Conservation (phyloP, 2,329 filamentous ascomycete genomes). For the Albifimbria verrucaria region DNA sequence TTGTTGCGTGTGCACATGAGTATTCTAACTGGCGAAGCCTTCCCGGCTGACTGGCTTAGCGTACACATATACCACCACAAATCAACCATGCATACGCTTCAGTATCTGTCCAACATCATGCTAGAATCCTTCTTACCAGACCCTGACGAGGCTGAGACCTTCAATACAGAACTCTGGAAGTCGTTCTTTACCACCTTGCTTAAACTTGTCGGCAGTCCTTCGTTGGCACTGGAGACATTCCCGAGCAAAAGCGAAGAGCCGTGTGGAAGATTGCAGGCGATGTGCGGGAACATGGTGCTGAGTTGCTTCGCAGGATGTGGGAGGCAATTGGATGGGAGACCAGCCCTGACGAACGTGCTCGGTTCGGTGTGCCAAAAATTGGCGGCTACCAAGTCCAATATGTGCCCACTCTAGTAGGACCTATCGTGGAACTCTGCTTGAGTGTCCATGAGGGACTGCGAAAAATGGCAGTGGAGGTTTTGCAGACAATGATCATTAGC, state of each 20-base stretch:
- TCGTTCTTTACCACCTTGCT: conserved; percentile 87
- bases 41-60: conserved; percentile 86
- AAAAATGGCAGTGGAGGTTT: conserved; percentile 83
- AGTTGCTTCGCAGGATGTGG: conserved; percentile 82
- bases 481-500: conserved; percentile 97
- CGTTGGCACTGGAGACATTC: conserved; percentile 92
- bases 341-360: conserved; percentile 69
- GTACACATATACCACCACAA: conserved; percentile 91
- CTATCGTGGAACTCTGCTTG: conserved; percentile 89
- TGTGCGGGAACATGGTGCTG: conserved; percentile 86
- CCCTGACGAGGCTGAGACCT: conserved; percentile 85
- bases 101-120: conserved; percentile 76
- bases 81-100: conserved; percentile 79
- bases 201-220: conserved; percentile 83
- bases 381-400: conserved; percentile 99
- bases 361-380: conserved; percentile 78
- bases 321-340: conserved; percentile 97
- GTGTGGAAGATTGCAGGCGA: conserved; percentile 99
- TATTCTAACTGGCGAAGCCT: conserved; percentile 84
- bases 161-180: conserved; percentile 93
- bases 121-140: conserved; percentile 82
- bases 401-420: conserved; percentile 84
- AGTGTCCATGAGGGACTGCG: conserved; percentile 92
- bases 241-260: conserved; percentile 91
- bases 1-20: conserved; percentile 83